phyloP scores from a whole-genome alignment of 495 filamentous ascomycete species.

The Talaromyces proteolyticus region DNA sequence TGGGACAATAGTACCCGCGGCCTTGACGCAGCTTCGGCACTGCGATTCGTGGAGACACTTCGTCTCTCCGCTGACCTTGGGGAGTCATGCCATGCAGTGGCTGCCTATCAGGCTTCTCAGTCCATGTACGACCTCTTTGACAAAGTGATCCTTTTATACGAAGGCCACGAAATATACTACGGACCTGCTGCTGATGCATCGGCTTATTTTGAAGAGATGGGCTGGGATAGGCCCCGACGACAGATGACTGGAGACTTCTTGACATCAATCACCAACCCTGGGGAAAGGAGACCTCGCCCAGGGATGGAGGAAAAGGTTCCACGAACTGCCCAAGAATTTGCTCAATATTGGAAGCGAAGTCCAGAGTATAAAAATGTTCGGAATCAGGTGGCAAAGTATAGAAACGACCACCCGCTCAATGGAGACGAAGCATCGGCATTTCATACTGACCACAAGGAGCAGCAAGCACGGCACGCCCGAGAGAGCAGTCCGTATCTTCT shows the following conservation, averaged over 20 bases:
- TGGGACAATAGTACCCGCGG: slow-evolving; percentile 88
- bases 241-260: slow-evolving; percentile 85
- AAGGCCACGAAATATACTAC: slow-evolving; percentile 75
- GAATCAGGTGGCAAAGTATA: no score
- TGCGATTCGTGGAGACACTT: slow-evolving; percentile 66
- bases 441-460: no score
- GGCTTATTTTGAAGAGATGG: slow-evolving; percentile 74
- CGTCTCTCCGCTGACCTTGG: slow-evolving; percentile 74
- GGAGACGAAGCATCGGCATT: no score
- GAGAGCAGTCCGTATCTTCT: no score
- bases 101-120: slow-evolving; percentile 78
- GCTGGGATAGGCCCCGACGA: slow-evolving; percentile 70
- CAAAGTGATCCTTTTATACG: slow-evolving; percentile 79
- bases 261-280: slow-evolving; percentile 78
- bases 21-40: slow-evolving; percentile 75
- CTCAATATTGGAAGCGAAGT: slow-evolving; percentile 63
- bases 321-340: slow-evolving; percentile 54
- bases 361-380: slow-evolving; percentile 48
- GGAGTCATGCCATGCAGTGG: slow-evolving; percentile 73
- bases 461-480: no score
- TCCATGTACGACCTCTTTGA: slow-evolving; percentile 84
- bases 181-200: slow-evolving; percentile 65
- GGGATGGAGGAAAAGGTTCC: slow-evolving; percentile 56
- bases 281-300: slow-evolving; percentile 58
- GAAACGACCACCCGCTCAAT: no score